These are phyloP conservation scores for Cutaneotrichosporon sp. DNA, from an alignment of 1,284 basidiomycete species.

Conservation along the genomic window DNA sequence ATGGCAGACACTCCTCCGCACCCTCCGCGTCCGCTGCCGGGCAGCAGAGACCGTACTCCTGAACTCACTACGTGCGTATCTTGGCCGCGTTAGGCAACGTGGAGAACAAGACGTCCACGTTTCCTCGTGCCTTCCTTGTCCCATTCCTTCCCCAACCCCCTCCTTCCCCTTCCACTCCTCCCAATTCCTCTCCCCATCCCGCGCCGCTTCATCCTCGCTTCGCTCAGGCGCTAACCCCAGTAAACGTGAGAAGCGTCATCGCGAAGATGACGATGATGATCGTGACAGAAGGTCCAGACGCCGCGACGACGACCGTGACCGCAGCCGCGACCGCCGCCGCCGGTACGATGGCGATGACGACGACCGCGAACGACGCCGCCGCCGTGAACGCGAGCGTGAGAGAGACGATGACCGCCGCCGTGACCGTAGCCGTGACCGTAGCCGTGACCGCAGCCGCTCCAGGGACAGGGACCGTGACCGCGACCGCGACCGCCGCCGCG, in stretches of 20 bases:
- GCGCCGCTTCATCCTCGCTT: not conserved
- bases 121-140: not conserved
- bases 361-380: slow-evolving; percentile 35
- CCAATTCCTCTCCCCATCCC: not conserved
- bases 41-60: slow-evolving; percentile 41
- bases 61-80: slow-evolving; percentile 45
- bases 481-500: slow-evolving; percentile 16
- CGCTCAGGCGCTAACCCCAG: slow-evolving; percentile 21
- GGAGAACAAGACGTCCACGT: not conserved
- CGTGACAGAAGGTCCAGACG: slow-evolving; percentile 40
- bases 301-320: slow-evolving; percentile 54
- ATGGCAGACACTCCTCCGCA: slow-evolving; percentile 16
- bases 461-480: slow-evolving; percentile 36
- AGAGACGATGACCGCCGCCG: slow-evolving; percentile 37
- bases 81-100: too few species aligned
- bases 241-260: slow-evolving; percentile 56
- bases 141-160: not conserved
- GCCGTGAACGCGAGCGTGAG: slow-evolving; percentile 34
- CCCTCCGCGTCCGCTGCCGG: slow-evolving; percentile 12
- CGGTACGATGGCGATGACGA: slow-evolving; percentile 11
- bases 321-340: slow-evolving; percentile 26
- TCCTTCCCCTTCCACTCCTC: not conserved
- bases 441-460: slow-evolving; percentile 8
- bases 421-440: slow-evolving; percentile 31
- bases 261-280: slow-evolving; percentile 49